These are phyloP conservation scores for Cardamine chenopodiifolia DNA, from an alignment of 345 rosid species.

Conservation along the genomic window DNA sequence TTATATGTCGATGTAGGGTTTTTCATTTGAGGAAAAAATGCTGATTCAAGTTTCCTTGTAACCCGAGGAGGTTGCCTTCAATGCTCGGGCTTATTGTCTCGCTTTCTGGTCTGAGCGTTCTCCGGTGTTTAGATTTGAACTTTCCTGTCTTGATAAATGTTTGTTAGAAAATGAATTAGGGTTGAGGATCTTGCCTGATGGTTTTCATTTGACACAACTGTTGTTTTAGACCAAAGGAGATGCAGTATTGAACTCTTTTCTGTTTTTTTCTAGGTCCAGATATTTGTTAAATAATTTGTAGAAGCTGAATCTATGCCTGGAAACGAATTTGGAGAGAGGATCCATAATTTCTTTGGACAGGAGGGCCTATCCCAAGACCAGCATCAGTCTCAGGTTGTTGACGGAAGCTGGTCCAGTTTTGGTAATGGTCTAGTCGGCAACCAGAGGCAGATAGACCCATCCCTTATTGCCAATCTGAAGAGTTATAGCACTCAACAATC, in stretches of 20 bases:
- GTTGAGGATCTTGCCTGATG: not conserved
- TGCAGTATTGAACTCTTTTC: slow-evolving; percentile 22
- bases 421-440: slow-evolving; percentile 61
- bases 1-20: not conserved
- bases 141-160: not conserved
- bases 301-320: slow-evolving; percentile 90
- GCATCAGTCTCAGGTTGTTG: slow-evolving; percentile 62
- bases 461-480: slow-evolving; percentile 59
- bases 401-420: slow-evolving; percentile 63
- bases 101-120: not conserved
- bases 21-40: slow-evolving; percentile 4
- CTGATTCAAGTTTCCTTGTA: slow-evolving; percentile 11
- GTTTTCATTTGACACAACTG: not conserved
- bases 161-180: not conserved
- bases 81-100: not conserved
- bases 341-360: slow-evolving; percentile 83
- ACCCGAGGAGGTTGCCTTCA: not conserved
- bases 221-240: not conserved
- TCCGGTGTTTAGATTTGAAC: not conserved
- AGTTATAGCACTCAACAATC: slow-evolving; percentile 56
- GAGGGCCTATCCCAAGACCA: slow-evolving; percentile 71
- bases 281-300: slow-evolving; percentile 31
- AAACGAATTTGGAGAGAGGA: slow-evolving; percentile 91
- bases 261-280: slow-evolving; percentile 35
- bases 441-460: slow-evolving; percentile 62